Percentiles rank a stretch among this genome's conserved stretches.
Evolutionary conservation across 2,329 filamentous ascomycete species (phyloP).

Genomic region (Aspergillus nomiae): DNA sequence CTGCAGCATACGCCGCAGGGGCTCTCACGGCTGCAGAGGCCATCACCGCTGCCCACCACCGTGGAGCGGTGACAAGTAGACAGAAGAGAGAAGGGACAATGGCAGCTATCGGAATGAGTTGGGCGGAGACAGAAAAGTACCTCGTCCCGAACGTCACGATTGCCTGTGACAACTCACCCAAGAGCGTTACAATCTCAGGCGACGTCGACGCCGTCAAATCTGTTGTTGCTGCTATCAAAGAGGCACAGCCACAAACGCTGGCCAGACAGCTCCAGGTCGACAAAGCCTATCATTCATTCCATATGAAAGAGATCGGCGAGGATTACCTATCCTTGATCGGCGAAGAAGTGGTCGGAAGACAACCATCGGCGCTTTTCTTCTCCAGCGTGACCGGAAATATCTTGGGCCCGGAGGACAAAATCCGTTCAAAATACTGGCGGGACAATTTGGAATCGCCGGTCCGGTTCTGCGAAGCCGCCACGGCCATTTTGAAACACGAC

Average conservation of each 20-base stretch:
- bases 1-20: slow-evolving; percentile 29
- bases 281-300: too few species aligned
- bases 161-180: slow-evolving; percentile 1
- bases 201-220: background rate
- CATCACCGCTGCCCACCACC: slow-evolving; percentile 25
- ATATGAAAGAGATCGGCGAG: too few species aligned
- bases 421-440: background rate
- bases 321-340: too few species aligned
- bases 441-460: background rate
- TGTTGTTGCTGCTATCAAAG: background rate
- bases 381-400: too few species aligned
- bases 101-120: too few species aligned
- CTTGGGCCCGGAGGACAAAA: background rate
- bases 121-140: background rate
- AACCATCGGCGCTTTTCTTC: too few species aligned
- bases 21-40: slow-evolving; percentile 21
- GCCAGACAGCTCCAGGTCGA: too few species aligned
- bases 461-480: background rate
- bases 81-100: too few species aligned
- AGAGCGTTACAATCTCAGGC: background rate
- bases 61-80: slow-evolving; percentile 13
- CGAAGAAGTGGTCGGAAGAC: too few species aligned
- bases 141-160: background rate
- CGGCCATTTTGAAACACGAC: too few species aligned
- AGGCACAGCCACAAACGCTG: too few species aligned